phyloP scores from a whole-genome alignment of 2,329 filamentous ascomycete species.

The Aspergillus fijiensis region DNA sequence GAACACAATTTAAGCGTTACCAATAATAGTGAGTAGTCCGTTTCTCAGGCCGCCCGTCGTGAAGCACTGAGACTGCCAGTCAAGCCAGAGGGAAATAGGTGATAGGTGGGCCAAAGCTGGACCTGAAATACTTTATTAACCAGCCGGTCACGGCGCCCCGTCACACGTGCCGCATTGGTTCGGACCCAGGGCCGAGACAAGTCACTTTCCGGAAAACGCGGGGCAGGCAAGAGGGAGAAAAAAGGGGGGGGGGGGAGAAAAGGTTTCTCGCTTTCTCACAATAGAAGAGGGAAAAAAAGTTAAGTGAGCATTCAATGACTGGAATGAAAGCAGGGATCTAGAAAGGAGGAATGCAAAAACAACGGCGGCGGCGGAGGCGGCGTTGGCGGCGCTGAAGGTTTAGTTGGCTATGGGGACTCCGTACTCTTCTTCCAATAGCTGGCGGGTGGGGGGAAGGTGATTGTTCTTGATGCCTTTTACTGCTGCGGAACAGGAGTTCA shows the following conservation, averaged over 20 bases:
- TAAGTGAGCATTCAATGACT: not conserved
- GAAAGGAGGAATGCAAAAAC: not conserved
- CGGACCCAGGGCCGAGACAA: slow-evolving; percentile 9
- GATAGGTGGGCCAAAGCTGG: not conserved
- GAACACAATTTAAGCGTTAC: not conserved
- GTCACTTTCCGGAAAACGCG: slow-evolving; percentile 8
- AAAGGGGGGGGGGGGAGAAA: slow-evolving; percentile 4
- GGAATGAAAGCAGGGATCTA: not conserved
- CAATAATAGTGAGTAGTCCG: not conserved
- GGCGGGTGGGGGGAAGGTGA: too few species aligned
- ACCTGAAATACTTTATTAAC: not conserved
- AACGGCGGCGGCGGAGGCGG: not conserved
- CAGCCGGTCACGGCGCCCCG: slow-evolving; percentile 3
- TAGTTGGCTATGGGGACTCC: not conserved
- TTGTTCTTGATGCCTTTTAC: not conserved
- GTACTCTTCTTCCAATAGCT: not conserved
- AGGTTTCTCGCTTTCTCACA: not conserved
- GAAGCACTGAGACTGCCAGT: not conserved
- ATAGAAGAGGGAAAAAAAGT: not conserved
- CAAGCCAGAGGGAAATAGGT: too few species aligned
- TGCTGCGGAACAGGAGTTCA: not conserved
- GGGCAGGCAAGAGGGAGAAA: not conserved
- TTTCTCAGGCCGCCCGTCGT: not conserved
- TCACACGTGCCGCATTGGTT: slow-evolving; percentile 15
- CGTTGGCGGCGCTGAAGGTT: not conserved